Evolutionary conservation across 176 grass and related monocot genomes (phyloP).

Genomic region (Olyra latifolia): DNA sequence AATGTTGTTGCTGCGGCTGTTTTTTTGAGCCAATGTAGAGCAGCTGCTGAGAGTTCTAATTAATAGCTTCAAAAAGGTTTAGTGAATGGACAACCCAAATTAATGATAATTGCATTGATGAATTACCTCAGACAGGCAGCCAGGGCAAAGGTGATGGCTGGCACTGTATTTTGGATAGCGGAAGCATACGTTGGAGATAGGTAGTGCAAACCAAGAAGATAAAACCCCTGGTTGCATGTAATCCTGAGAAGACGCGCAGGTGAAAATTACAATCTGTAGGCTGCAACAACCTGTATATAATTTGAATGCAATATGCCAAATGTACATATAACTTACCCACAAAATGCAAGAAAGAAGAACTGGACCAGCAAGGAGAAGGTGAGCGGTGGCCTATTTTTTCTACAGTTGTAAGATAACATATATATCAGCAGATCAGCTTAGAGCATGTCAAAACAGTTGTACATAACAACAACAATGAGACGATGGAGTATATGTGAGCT

Average conservation of each 20-base stretch:
- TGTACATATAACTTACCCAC: conserved; percentile 38
- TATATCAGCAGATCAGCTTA: neutral
- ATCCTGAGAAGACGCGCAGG: conserved; percentile 40
- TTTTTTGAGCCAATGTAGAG: too few species aligned
- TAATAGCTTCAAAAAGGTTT: neutral
- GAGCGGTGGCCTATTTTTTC: conserved; percentile 59
- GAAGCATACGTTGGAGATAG: conserved; percentile 82
- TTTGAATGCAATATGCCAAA: neutral
- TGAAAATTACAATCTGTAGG: neutral
- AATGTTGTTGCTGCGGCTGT: neutral
- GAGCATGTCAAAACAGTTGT: neutral
- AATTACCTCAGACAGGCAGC: conserved; percentile 55
- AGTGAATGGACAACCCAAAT: neutral
- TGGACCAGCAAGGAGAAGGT: conserved; percentile 62
- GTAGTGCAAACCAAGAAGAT: conserved; percentile 58
- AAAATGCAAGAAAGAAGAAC: conserved; percentile 64
- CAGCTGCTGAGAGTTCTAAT: neutral
- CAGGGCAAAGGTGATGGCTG: conserved; percentile 62
- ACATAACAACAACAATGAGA: neutral
- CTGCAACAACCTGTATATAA: neutral
- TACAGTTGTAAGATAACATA: conserved; percentile 31
- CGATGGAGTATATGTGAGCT: neutral
- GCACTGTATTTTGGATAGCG: conserved; percentile 66
- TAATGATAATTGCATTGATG: neutral
- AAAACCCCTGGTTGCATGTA: conserved; percentile 71